Conservation (phyloP, 73 alveolate species). For the Paramecium sonneborni region DNA sequence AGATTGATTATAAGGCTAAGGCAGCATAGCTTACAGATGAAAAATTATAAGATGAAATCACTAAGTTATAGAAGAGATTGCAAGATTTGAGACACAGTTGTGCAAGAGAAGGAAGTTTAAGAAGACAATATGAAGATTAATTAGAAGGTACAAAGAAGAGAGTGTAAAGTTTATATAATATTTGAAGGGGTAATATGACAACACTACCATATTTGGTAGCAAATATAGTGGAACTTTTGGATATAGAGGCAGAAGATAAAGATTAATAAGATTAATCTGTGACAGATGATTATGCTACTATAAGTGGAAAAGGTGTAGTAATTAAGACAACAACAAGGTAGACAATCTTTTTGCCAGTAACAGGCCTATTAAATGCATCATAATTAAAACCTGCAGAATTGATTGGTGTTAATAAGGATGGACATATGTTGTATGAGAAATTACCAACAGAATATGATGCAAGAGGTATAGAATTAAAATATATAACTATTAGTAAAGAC, state of each 20-base stretch:
- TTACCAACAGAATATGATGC: slow-evolving; percentile 85
- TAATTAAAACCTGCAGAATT: slow-evolving; percentile 98
- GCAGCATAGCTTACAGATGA: not conserved
- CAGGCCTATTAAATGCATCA: slow-evolving; percentile 97
- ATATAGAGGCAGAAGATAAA: slow-evolving; percentile 78
- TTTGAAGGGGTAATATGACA: not conserved
- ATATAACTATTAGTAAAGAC: slow-evolving; percentile 43
- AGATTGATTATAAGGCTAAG: not conserved
- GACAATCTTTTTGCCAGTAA: slow-evolving; percentile 98
- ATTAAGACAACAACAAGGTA: slow-evolving; percentile 94
- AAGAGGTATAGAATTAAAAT: slow-evolving; percentile 3
- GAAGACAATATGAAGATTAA: not conserved
- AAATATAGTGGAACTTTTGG: slow-evolving; percentile 86
- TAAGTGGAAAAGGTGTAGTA: slow-evolving; percentile 68
- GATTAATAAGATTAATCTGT: slow-evolving; percentile 75
- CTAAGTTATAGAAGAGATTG: not conserved
- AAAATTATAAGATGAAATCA: not conserved
- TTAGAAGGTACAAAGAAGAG: slow-evolving; percentile 11
- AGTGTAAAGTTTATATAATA: not conserved
- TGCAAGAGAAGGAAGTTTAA: not conserved
- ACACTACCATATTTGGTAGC: slow-evolving; percentile 97
- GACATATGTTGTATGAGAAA: slow-evolving; percentile 97
- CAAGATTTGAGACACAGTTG: not conserved
- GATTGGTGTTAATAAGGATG: slow-evolving; percentile 99
- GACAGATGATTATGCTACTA: slow-evolving; percentile 65